phyloP scores from a whole-genome alignment of 352 stramenopile genomes.

The Nothophytophthora sp. region DNA sequence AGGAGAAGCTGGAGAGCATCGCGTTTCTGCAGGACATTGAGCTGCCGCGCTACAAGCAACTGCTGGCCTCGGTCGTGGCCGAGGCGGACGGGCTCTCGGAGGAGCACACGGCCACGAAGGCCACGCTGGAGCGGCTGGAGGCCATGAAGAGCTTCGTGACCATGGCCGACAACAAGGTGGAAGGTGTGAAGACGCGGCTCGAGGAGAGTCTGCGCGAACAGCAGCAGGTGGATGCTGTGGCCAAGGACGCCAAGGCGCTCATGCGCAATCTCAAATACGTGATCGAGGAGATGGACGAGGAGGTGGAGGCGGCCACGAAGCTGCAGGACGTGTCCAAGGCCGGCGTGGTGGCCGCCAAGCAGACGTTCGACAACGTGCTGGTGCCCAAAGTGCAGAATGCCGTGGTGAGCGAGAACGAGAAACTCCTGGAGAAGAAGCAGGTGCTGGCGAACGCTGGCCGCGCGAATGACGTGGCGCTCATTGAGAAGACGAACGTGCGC shows the following conservation, averaged over 20 bases:
- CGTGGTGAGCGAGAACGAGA: constrained; percentile 76
- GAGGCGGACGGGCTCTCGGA: constrained; percentile 64
- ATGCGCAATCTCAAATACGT: constrained; percentile 90
- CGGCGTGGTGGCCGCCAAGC: constrained; percentile 64
- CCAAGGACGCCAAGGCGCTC: constrained; percentile 85
- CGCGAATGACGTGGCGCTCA: constrained; percentile 57
- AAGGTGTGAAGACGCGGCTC: constrained; percentile 59
- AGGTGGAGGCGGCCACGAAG: constrained; percentile 78
- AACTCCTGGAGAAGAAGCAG: constrained; percentile 81
- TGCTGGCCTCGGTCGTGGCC: constrained; percentile 66
- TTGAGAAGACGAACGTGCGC: constrained; percentile 73
- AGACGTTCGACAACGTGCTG: constrained; percentile 67
- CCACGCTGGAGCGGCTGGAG: constrained; percentile 72
- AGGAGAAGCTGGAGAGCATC: constrained; percentile 86
- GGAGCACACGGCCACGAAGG: constrained; percentile 69
- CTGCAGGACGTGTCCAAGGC: constrained; percentile 71
- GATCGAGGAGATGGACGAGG: constrained; percentile 89
- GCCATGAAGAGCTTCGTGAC: constrained; percentile 76
- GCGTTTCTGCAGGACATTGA: constrained; percentile 84
- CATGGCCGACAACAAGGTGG: constrained; percentile 72
- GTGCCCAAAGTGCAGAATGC: constrained; percentile 74
- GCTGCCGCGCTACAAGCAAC: constrained; percentile 80
- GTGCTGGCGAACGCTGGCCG: constrained; percentile 61
- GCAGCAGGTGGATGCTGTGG: constrained; percentile 75
- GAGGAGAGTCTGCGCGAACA: constrained; percentile 60